These are phyloP conservation scores for Inonotus obliquus DNA, from an alignment of 1,284 basidiomycete genomes.

Conservation along the genomic window DNA sequence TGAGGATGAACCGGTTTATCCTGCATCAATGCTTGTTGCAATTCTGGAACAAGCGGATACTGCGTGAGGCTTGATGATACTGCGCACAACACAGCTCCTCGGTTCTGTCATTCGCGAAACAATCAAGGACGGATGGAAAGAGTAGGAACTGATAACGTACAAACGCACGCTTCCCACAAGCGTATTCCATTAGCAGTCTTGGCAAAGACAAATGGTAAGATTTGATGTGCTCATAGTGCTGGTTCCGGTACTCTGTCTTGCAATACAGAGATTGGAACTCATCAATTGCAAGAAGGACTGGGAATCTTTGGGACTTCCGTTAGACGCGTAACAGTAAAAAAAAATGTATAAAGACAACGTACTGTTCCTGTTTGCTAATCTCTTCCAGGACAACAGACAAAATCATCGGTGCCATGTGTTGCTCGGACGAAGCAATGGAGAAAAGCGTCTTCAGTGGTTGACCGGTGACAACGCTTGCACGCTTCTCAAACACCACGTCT, in stretches of 20 bases:
- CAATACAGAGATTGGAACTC: slow-evolving; percentile 82
- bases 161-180: slow-evolving; percentile 63
- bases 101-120: slow-evolving; percentile 35
- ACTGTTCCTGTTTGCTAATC: slow-evolving; percentile 67
- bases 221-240: slow-evolving; percentile 68
- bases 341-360: slow-evolving; percentile 22
- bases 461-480: slow-evolving; percentile 42
- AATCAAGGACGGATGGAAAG: neutral
- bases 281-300: slow-evolving; percentile 84
- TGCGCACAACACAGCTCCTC: slow-evolving; percentile 64
- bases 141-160: slow-evolving; percentile 31
- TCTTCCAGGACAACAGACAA: slow-evolving; percentile 62
- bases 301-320: slow-evolving; percentile 36
- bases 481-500: slow-evolving; percentile 43
- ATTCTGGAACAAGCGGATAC: slow-evolving; percentile 52
- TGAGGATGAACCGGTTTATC: slow-evolving; percentile 42
- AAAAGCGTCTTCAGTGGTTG: slow-evolving; percentile 56
- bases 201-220: slow-evolving; percentile 82
- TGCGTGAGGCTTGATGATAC: slow-evolving; percentile 51
- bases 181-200: slow-evolving; percentile 72
- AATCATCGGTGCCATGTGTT: slow-evolving; percentile 53
- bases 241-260: slow-evolving; percentile 71
- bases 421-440: slow-evolving; percentile 52
- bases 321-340: neutral
- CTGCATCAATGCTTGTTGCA: slow-evolving; percentile 49